These are phyloP conservation scores for Kwoniella dejecticola DNA, from an alignment of 768 basidiomycete genomes.

Conservation along the genomic window DNA sequence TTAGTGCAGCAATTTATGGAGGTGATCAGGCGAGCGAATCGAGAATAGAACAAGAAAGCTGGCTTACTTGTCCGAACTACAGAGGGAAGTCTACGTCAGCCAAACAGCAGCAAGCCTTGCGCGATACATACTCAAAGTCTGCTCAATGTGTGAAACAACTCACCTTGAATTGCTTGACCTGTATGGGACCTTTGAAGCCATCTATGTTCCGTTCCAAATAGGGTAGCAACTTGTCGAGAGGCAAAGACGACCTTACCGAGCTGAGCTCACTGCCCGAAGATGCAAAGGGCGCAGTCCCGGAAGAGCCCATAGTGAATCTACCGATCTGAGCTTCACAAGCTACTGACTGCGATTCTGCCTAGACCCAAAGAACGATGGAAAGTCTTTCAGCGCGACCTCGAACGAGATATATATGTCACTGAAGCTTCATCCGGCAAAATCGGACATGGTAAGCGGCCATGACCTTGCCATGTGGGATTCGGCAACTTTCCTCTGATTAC, in stretches of 20 bases:
- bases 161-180: constrained; percentile 91
- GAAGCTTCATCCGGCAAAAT: no score
- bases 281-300: neutral
- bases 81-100: no score
- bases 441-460: neutral
- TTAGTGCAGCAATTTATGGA: no score
- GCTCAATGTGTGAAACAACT: no score
- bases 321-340: neutral
- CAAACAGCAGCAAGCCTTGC: no score
- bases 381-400: no score
- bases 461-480: neutral
- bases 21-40: no score
- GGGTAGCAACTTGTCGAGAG: constrained; percentile 41
- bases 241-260: constrained; percentile 34
- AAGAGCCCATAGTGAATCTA: neutral
- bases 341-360: no score
- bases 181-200: constrained; percentile 66
- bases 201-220: constrained; percentile 65
- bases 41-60: neutral
- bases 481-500: no score
- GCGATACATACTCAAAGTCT: no score
- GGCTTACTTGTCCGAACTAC: constrained; percentile 81
- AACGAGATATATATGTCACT: no score
- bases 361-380: no score
- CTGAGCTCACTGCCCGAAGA: constrained; percentile 26